Evolutionary conservation across 352 stramenopile genomes (phyloP).

Genomic region (Phytophthora multivora): DNA sequence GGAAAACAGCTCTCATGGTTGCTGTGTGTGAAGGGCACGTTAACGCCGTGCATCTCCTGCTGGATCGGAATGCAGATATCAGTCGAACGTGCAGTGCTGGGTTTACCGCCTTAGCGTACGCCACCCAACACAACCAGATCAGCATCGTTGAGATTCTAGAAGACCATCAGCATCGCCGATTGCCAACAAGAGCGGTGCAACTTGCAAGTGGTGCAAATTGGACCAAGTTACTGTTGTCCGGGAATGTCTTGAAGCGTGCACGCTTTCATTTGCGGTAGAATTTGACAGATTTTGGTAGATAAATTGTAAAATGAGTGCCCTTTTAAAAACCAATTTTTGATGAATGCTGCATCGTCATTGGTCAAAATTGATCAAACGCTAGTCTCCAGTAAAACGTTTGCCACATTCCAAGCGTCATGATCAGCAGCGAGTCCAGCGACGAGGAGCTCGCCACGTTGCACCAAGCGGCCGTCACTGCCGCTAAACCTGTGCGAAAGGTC

Average conservation of each 20-base stretch:
- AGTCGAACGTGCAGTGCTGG: not conserved
- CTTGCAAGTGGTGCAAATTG: not conserved
- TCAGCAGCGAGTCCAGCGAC: constrained; percentile 90
- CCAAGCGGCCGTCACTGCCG: constrained; percentile 36
- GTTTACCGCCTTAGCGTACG: not conserved
- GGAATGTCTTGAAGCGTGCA: not conserved
- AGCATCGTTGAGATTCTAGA: not conserved
- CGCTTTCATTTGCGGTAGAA: not conserved
- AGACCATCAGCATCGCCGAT: not conserved
- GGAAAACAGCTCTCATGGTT: not conserved
- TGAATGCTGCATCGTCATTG: not conserved
- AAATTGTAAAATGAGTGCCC: too few species aligned
- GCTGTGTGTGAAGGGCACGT: not conserved
- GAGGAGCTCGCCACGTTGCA: constrained; percentile 82
- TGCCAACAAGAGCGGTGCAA: not conserved
- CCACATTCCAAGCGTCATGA: constrained; percentile 46
- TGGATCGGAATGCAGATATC: not conserved
- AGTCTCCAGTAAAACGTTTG: constrained; percentile 22
- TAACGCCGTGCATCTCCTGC: not conserved
- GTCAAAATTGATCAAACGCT: constrained; percentile 5
- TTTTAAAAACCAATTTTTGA: too few species aligned
- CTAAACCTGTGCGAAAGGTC: constrained; percentile 32
- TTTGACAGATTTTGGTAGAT: not conserved
- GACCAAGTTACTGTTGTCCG: not conserved
- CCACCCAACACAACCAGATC: not conserved